Percentiles rank a stretch among this genome's conserved stretches.
phyloP scores from a whole-genome alignment of 2,329 filamentous ascomycete species.

The Sordariomycetes sp. region DNA sequence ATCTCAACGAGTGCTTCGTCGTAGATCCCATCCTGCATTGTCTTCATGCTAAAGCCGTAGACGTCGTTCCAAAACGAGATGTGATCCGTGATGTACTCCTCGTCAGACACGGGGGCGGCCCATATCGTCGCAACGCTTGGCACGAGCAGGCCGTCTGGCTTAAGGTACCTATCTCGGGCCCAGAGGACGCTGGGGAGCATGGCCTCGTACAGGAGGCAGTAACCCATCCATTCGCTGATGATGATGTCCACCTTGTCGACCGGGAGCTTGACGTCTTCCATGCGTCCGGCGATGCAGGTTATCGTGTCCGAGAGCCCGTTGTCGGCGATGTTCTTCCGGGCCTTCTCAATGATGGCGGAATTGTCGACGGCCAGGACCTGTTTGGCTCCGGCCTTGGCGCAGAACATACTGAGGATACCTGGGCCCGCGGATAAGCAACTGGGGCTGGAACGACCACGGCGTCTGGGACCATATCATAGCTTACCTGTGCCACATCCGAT shows the following conservation, averaged over 20 bases:
- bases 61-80: constrained; percentile 83
- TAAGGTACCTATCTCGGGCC: constrained; percentile 78
- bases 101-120: constrained; percentile 69
- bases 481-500: constrained; percentile 71
- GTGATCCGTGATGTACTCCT: constrained; percentile 66
- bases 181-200: constrained; percentile 92
- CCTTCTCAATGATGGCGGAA: constrained; percentile 80
- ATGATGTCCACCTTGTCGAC: constrained; percentile 84
- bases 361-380: constrained; percentile 88
- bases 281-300: constrained; percentile 71
- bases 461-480: too few relatives aligned
- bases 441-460: not conserved
- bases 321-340: constrained; percentile 71
- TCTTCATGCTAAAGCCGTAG: constrained; percentile 89
- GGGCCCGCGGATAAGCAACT: constrained; percentile 11
- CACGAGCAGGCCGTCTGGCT: constrained; percentile 69
- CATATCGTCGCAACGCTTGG: constrained; percentile 78
- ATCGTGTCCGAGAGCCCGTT: constrained; percentile 68
- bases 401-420: constrained; percentile 91
- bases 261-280: constrained; percentile 75
- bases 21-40: constrained; percentile 75
- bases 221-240: constrained; percentile 97
- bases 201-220: constrained; percentile 84
- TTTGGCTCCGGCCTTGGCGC: constrained; percentile 77
- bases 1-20: constrained; percentile 73